These are phyloP conservation scores for Elongisporangium prolatum DNA, from an alignment of 352 stramenopile genomes.

Conservation along the genomic window DNA sequence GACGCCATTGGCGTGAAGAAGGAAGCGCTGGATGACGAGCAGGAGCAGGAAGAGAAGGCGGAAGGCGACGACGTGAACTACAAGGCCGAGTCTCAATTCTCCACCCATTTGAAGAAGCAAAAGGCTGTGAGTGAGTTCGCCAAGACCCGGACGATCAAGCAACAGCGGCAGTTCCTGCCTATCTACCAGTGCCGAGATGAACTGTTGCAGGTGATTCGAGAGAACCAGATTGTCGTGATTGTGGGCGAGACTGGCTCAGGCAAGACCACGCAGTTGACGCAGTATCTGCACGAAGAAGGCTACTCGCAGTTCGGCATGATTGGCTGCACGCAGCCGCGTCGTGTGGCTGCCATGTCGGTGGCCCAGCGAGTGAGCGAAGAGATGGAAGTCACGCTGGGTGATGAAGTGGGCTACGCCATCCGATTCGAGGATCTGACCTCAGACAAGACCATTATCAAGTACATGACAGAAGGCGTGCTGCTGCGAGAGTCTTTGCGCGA, in stretches of 20 bases:
- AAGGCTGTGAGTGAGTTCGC: constrained; percentile 93
- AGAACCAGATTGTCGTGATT: constrained; percentile 99
- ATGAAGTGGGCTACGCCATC: constrained; percentile 91
- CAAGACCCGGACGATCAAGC: constrained; percentile 92
- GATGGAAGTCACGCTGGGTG: constrained; percentile 91
- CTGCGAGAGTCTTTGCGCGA: constrained; percentile 93
- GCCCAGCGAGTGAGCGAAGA: constrained; percentile 98
- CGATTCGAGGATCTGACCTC: constrained; percentile 93
- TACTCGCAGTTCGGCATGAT: constrained; percentile 89
- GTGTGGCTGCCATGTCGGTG: constrained; percentile 98
- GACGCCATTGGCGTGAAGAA: constrained; percentile 92
- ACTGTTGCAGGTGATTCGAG: constrained; percentile 95
- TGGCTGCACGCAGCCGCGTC: constrained; percentile 97
- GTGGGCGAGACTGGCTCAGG: constrained; percentile 97
- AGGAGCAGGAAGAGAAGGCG: constrained; percentile 47
- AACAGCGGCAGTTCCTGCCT: constrained; percentile 96
- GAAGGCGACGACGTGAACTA: constrained; percentile 83
- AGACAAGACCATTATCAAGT: constrained; percentile 97
- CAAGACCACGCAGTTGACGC: constrained; percentile 98
- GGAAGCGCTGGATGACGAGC: constrained; percentile 43
- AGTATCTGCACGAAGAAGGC: constrained; percentile 92
- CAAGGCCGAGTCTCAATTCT: constrained; percentile 94
- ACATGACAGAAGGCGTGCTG: constrained; percentile 92
- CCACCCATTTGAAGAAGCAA: constrained; percentile 91
- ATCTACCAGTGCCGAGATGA: constrained; percentile 95